A percentile compares a stretch with the other conserved stretches of the same genome.
These are phyloP conservation scores for Colletotrichum eleusines DNA, from an alignment of 2,329 filamentous ascomycete genomes.

Conservation along the genomic window DNA sequence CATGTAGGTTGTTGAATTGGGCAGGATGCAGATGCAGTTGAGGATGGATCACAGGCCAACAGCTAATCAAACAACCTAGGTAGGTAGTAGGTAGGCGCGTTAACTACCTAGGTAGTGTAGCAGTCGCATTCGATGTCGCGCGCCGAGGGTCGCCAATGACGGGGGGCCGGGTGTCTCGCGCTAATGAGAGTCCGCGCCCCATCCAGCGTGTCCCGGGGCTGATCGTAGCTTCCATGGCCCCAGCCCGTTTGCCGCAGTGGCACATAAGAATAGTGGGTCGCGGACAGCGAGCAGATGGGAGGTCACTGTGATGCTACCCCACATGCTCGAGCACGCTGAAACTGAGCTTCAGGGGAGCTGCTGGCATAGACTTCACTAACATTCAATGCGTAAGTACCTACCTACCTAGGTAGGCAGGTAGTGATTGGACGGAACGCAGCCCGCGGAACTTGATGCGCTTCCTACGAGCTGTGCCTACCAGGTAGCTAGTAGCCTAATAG, in stretches of 20 bases:
- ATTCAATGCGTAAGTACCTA: background rate
- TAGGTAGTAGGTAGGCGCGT: background rate
- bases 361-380: constrained; percentile 21
- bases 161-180: constrained; percentile 28
- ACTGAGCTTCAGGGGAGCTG: constrained; percentile 24
- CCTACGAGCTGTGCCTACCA: constrained; percentile 4
- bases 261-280: background rate
- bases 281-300: background rate
- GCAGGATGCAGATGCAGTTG: constrained; percentile 29
- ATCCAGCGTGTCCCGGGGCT: background rate
- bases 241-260: constrained; percentile 1
- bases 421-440: constrained; percentile 10
- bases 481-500: no score
- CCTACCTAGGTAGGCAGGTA: no score
- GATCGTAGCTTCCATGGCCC: constrained; percentile 22
- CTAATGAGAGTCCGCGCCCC: constrained; percentile 25
- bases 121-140: constrained; percentile 20
- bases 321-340: constrained; percentile 31
- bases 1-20: constrained; percentile 17
- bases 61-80: background rate
- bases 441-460: constrained; percentile 9
- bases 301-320: constrained; percentile 11
- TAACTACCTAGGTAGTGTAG: background rate
- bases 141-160: constrained; percentile 13
- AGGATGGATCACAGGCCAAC: constrained; percentile 25